Conservation (phyloP, 176 grass and related monocot genomes). For the Oryza officinalis region DNA sequence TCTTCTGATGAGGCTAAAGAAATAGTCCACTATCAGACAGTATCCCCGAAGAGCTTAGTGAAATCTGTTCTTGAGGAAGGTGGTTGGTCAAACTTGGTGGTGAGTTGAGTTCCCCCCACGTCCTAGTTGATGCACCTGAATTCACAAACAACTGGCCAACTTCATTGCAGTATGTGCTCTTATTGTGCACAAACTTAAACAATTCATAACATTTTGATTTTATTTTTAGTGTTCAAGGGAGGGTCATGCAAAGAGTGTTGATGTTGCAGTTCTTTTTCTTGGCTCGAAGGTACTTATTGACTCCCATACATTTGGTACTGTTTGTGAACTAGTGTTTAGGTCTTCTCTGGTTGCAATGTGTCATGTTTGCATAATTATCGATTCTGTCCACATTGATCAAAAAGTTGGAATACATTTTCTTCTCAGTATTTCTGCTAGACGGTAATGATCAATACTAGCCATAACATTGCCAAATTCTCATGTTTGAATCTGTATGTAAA, state of each 20-base stretch:
- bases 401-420: background rate
- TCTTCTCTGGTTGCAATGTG: background rate
- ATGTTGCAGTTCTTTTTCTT: slow-evolving; percentile 84
- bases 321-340: slow-evolving; percentile 2
- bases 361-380: background rate
- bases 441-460: background rate
- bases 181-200: background rate
- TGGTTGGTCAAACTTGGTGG: slow-evolving; percentile 90
- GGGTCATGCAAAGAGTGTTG: slow-evolving; percentile 50
- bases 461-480: background rate
- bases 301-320: slow-evolving; percentile 8
- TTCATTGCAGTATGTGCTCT: background rate
- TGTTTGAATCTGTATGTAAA: background rate
- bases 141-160: background rate
- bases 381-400: background rate
- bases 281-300: slow-evolving; percentile 68
- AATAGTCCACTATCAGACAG: slow-evolving; percentile 70
- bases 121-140: slow-evolving; percentile 11
- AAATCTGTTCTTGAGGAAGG: slow-evolving; percentile 79
- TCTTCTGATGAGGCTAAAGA: slow-evolving; percentile 53
- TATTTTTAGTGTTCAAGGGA: slow-evolving; percentile 65
- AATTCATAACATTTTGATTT: slow-evolving; percentile 7
- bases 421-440: background rate
- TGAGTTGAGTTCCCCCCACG: slow-evolving; percentile 36
- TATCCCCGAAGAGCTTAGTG: slow-evolving; percentile 63